Evolutionary conservation across 75 land plant species (phyloP).

Genomic region (Selaginella tamariscina): DNA sequence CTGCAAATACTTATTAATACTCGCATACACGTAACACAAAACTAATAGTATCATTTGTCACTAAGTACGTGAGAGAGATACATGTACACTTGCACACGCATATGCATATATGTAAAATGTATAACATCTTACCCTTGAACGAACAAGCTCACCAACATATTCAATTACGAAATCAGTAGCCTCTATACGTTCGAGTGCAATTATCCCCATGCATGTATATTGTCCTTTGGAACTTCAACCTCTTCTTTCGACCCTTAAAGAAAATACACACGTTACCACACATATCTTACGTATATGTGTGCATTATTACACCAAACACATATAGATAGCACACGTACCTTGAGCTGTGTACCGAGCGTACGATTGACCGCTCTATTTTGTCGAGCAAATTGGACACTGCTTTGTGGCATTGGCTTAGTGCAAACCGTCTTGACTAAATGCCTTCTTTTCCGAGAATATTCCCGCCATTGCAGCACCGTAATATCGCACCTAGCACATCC

Average conservation of each 20-base stretch:
- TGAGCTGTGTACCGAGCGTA: background rate
- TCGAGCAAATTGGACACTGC: background rate
- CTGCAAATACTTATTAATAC: constrained; percentile 22
- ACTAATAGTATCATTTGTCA: too few relatives aligned
- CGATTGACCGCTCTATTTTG: background rate
- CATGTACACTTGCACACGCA: too few relatives aligned
- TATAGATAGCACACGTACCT: background rate
- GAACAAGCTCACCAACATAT: constrained; percentile 91
- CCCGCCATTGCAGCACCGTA: background rate
- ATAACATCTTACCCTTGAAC: constrained; percentile 59
- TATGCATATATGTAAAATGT: too few relatives aligned
- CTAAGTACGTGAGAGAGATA: too few relatives aligned
- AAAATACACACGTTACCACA: background rate
- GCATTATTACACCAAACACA: too few relatives aligned
- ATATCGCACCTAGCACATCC: background rate
- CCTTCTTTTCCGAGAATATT: background rate
- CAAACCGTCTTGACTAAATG: background rate
- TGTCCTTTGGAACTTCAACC: constrained; percentile 76
- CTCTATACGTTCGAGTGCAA: constrained; percentile 89
- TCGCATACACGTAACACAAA: background rate
- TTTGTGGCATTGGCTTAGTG: background rate
- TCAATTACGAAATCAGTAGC: constrained; percentile 96
- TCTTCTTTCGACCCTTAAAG: constrained; percentile 72
- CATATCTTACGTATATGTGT: too few relatives aligned
- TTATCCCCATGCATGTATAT: constrained; percentile 98